Base-by-base conservation (phyloP, 345 rosid species). In the Litchi chinensis region DNA sequence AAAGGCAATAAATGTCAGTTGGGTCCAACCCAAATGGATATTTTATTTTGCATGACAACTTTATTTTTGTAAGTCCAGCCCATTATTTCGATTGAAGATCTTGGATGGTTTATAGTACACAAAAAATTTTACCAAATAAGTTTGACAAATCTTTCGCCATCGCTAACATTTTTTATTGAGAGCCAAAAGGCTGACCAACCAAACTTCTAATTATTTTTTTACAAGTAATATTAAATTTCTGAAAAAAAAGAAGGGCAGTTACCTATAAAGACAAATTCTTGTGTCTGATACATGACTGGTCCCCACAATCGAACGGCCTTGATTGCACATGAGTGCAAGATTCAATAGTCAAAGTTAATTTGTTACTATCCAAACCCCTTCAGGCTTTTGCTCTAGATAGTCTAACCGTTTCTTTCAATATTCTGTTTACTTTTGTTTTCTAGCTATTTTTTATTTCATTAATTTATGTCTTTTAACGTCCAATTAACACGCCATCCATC, bases 361-460 rank as follows among this genome's bases (percentile, higher is more conserved):
- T 60, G 16, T 43, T 13, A 41, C 4, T 41, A 73, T 73, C 59
- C 68, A 73, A 63, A 63, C 8, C 46, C n/a, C 60, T 26, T 24
- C 73, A 3, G 19, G 50, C 43, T 65, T 65, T 32, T 65, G 32
- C 28, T 21, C 7, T 5, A 1, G 7, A 11, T 28, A 11, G 66
- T 62, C 77, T 39, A 41, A 60, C 57, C 44, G 28, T 75, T 65
- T 46, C 77, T 62, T 16, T 15, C 57, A 62, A 59, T 41, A 10
- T n/a, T 73, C 62, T 43, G 43, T 75, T 44, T 26, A 21, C 59
- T 63, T 75, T 63, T 75, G 77, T 75, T 75, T 64, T 62, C 77
- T 62, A 43, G 44, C 68, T 43, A 15, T 32, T 60, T 63, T 62
- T 74, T 41, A 73, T 8, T 62, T 12, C 13, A 21, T 13, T 62